phyloP scores from a whole-genome alignment of 2,329 filamentous ascomycete species.

The Geosmithia putterillii region DNA sequence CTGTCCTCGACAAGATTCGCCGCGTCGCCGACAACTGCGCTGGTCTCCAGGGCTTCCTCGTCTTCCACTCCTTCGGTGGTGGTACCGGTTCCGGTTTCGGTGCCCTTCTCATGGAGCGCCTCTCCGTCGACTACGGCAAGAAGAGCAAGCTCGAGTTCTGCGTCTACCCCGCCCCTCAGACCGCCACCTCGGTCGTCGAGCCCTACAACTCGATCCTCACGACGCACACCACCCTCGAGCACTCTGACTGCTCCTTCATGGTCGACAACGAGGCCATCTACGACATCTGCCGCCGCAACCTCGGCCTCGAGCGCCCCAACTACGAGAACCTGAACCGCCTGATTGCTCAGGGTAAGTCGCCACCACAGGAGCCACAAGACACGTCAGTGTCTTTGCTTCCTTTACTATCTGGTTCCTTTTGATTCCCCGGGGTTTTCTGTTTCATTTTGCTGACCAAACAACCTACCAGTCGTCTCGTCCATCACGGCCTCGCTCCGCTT shows the following conservation, averaged over 20 bases:
- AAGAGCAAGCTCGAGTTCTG: conserved; percentile 68
- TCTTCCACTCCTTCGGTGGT: conserved; percentile 65
- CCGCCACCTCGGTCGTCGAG: conserved; percentile 60
- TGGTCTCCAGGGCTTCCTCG: conserved; percentile 59
- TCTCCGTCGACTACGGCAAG: conserved; percentile 63
- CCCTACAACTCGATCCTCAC: conserved; percentile 64
- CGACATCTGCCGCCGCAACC: conserved; percentile 61
- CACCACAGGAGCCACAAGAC: too few relatives aligned
- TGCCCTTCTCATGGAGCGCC: conserved; percentile 58
- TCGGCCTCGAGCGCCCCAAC: conserved; percentile 56
- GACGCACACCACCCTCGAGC: conserved; percentile 65
- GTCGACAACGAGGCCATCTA: conserved; percentile 67
- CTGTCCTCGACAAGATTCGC: conserved; percentile 56
- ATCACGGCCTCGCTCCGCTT: conserved; percentile 63
- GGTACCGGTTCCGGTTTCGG: conserved; percentile 64
- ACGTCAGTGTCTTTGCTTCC: too few relatives aligned
- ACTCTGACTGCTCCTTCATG: conserved; percentile 68
- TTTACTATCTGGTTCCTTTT: too few relatives aligned
- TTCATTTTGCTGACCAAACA: too few relatives aligned
- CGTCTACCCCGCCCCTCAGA: conserved; percentile 58
- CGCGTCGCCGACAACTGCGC: conserved; percentile 61
- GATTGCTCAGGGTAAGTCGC: conserved; percentile 61
- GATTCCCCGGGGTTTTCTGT: too few relatives aligned
- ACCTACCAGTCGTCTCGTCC: conserved; percentile 64
- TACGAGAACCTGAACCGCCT: conserved; percentile 63